phyloP scores from a whole-genome alignment of 305 asterid species.

The Stenogyne calaminthoides region DNA sequence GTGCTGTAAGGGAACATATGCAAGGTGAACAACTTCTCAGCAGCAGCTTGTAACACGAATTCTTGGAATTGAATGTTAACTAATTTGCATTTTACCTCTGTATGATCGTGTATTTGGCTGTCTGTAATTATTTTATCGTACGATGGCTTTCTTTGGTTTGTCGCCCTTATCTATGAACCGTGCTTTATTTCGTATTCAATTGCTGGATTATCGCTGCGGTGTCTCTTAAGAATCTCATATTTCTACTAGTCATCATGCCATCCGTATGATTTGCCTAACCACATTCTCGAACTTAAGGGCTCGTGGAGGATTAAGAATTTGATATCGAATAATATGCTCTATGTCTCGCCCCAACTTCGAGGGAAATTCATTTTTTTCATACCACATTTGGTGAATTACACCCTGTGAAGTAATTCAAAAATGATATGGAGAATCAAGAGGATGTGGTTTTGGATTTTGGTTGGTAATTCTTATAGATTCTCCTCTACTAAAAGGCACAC shows the following conservation, averaged over 20 bases:
- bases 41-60: neutral
- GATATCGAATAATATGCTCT: too few species aligned
- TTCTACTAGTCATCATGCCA: too few species aligned
- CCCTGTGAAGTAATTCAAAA: too few species aligned
- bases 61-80: neutral
- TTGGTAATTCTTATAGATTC: neutral
- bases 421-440: too few species aligned
- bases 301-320: too few species aligned
- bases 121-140: neutral
- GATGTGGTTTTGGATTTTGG: neutral
- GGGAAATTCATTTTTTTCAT: too few species aligned
- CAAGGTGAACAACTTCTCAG: constrained; percentile 24
- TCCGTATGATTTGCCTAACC: neutral
- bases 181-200: neutral
- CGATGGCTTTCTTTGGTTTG: neutral
- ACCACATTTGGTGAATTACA: too few species aligned
- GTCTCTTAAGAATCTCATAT: too few species aligned
- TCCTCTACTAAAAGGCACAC: too few species aligned
- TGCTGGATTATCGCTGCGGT: too few species aligned
- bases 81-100: neutral
- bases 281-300: neutral
- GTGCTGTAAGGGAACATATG: constrained; percentile 42
- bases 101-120: constrained; percentile 16
- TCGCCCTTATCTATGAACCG: neutral
- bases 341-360: too few species aligned